These are phyloP conservation scores for Blastobotrys chiropterorum DNA, from an alignment of 805 yeast genomes.

Conservation along the genomic window DNA sequence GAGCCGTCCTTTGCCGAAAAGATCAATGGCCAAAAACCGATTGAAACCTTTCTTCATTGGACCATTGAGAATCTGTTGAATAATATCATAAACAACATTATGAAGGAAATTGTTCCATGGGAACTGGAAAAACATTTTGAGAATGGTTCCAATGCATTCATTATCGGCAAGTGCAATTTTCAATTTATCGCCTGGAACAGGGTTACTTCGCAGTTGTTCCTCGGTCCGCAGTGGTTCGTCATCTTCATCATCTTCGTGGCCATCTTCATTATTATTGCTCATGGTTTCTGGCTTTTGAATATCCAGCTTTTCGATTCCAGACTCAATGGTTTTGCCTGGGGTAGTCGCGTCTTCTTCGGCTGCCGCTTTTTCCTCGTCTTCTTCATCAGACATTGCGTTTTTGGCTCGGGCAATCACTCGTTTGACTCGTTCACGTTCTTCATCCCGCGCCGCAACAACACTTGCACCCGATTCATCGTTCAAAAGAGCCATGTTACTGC, in stretches of 20 bases:
- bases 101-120: conserved; percentile 98
- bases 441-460: conserved; percentile 63
- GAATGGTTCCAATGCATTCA: conserved; percentile 58
- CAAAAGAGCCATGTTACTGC: conserved; percentile 92
- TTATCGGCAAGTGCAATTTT: conserved; percentile 78
- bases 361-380: conserved; percentile 13
- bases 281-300: conserved; percentile 19
- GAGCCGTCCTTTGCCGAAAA: conserved; percentile 59
- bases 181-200: conserved; percentile 81
- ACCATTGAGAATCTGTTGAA: conserved; percentile 92
- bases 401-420: conserved; percentile 21
- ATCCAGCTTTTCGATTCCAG: conserved; percentile 18
- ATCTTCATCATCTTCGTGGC: no score
- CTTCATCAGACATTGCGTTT: conserved; percentile 18
- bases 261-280: no score
- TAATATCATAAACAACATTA: conserved; percentile 92
- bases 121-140: conserved; percentile 68
- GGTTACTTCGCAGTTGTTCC: conserved; percentile 42
- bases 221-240: conserved; percentile 32
- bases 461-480: conserved; percentile 71
- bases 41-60: conserved; percentile 80
- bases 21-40: conserved; percentile 63
- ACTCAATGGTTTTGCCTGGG: neutral
- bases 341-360: conserved; percentile 6
- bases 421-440: conserved; percentile 50